phyloP scores from a whole-genome alignment of 345 rosid genomes.

The Eucalyptus marginata region DNA sequence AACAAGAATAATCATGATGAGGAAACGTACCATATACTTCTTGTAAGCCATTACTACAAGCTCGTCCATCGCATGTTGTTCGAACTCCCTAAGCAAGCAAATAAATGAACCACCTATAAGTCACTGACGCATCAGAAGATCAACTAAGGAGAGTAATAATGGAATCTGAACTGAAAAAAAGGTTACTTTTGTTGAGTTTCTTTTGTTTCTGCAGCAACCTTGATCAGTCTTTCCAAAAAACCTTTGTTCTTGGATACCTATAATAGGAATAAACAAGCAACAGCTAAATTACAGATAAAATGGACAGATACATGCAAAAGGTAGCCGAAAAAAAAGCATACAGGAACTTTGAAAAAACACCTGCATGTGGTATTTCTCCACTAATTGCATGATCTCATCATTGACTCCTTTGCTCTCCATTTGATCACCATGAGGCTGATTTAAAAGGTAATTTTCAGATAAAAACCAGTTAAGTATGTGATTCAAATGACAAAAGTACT shows the following conservation, averaged over 20 bases:
- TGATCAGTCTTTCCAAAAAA: constrained; percentile 46
- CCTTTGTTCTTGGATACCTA: constrained; percentile 71
- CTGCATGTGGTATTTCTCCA: constrained; percentile 54
- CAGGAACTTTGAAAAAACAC: constrained; percentile 26
- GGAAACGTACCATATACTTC: constrained; percentile 58
- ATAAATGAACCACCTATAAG: neutral
- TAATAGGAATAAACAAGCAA: neutral
- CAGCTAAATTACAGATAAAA: neutral
- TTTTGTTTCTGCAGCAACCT: constrained; percentile 50
- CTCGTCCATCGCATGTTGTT: constrained; percentile 55
- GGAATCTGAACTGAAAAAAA: neutral
- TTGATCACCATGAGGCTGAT: constrained; percentile 38
- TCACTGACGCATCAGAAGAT: neutral
- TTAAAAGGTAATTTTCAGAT: neutral
- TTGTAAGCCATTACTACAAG: constrained; percentile 74
- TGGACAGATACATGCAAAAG: neutral
- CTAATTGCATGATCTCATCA: constrained; percentile 46
- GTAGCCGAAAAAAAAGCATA: neutral
- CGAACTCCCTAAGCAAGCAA: constrained; percentile 17
- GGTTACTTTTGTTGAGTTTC: constrained; percentile 66
- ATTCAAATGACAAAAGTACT: neutral
- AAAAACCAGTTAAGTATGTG: neutral
- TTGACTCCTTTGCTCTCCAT: constrained; percentile 52
- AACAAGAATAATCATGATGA: neutral
- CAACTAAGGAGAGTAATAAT: neutral